Base-by-base conservation (phyloP, 495 filamentous ascomycete genomes). In the Aspergillus haitiensis region DNA sequence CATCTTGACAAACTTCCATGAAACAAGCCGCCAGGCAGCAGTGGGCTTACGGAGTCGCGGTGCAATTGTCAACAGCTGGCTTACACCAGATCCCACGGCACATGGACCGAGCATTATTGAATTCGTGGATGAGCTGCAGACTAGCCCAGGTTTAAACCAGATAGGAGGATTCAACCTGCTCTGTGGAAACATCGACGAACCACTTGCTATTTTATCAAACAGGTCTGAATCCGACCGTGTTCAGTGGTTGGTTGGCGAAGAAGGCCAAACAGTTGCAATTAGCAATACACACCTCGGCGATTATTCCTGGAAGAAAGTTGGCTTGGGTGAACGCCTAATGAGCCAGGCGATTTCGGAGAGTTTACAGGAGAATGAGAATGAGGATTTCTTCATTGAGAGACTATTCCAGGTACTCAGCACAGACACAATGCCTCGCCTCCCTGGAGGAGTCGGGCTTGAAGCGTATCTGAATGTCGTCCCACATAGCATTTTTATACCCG, bases 1-100 rank as follows among this genome's bases (percentile, higher is more conserved):
- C 35, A 84, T 91, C 47, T 78, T 96, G 37, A 95, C 91, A 61
- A 95, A 96, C 74, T 93, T 88, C 71, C 86, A 88, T 52, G 91
- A 95, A 75, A 46, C 35, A 27, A 36, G 12, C 9, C 37, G 48
- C 48, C 80, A 83, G 46, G 80, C 79, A 54, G 68, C 70, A 16
- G 76, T 86, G 40, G 83, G 80, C 13, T 75, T 74, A 33, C 79
- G 81, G 53, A 89, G 86, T 67, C 81, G 91, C 55, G 91, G 91
- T 33, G 85, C 76, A 12, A 87, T 95, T 74, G 86, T 91, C 32
- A 91, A 85, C 40, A 83, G 83, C 2, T 93, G 88, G 81, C 72
- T 94, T 13, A 82, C 76, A 6, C 56, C 62, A 44, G 2, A 10
- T 10, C 62, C 51, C 27, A 66, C 34, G 5, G 56, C 70, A 7